Evolutionary conservation across 176 grass and related monocot species (phyloP), one percentile per base, ranked within the genome.

Genomic region (Elaeis guineensis): DNA sequence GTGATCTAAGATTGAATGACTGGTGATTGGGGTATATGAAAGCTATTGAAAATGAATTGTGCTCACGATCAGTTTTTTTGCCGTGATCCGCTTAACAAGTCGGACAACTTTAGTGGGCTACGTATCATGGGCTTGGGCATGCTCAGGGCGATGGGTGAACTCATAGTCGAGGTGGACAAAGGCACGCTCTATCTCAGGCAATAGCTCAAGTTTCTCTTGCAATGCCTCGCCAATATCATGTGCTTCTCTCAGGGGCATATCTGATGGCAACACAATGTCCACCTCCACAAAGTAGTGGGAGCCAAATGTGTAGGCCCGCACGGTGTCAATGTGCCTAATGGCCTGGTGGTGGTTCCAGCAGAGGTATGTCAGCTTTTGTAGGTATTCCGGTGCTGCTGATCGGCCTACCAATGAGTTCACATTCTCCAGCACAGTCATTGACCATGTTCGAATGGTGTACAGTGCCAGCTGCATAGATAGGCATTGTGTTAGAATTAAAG

Each of bases 331-430:
- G 63, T 98, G 93, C 52, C 84, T 69, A 50, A 98, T 78, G 44
- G 93, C 87, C 66, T 81, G 89, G 70, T 98, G 93, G 73, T 97
- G 93, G 76, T 97, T 97, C 87, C 93, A 97, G 65, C 87, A 89
- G 16, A 97, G 76, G 67, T 91, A 97, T 24, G 93, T 97, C 17
- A 97, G 73, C 69, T 92, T 97, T 81, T 97, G 93, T 7, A 97
- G 84, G 71, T 82, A 97, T 44, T 92, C 87, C 0, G 87, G 93
- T 0, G 93, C 75, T 14, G 93, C 93, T 4, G 87, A 85, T 25
- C 89, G 93, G 16, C 87, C 93, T 0, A 92, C 93, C 16, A 98
- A 58, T 17, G 93, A 98, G 78, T 98, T 89, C 4, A 98, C 92
- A 11, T 96, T 96, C 71, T 96, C 86, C 0, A 96, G 78, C 57